Conservation (phyloP, 2,329 filamentous ascomycete species). For the Bipolaris bicolor region DNA sequence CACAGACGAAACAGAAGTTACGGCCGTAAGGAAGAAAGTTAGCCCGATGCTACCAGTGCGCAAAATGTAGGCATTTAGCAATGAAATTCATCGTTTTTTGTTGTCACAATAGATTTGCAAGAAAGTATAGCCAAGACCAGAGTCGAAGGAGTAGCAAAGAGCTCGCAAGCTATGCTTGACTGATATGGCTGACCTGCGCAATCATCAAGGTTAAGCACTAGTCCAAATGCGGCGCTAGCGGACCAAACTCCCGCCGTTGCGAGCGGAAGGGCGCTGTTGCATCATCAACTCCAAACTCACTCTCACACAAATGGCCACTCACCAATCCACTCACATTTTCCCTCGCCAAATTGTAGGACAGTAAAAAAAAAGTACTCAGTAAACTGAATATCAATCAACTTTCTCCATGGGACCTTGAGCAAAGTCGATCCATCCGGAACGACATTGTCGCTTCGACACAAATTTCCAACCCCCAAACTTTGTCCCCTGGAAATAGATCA, state of each 20-base stretch:
- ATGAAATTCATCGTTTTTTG: too few species aligned
- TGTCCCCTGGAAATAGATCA: not conserved
- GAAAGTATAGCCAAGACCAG: not conserved
- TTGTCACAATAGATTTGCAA: too few species aligned
- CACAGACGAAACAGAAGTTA: not conserved
- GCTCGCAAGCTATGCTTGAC: too few species aligned
- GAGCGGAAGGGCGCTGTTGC: constrained; percentile 7
- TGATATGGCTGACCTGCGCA: not conserved
- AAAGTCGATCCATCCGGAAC: not conserved
- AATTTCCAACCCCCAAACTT: constrained; percentile 2
- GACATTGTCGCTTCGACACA: constrained; percentile 2
- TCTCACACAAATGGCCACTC: not conserved
- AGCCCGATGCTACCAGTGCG: not conserved
- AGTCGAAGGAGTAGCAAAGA: not conserved
- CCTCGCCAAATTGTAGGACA: not conserved
- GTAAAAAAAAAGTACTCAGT: not conserved
- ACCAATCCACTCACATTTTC: not conserved
- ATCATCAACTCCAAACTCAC: constrained; percentile 17
- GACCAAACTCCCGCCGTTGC: constrained; percentile 9
- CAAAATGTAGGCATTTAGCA: not conserved
- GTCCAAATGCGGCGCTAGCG: constrained; percentile 3
- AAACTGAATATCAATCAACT: not conserved
- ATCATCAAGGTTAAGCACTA: not conserved
- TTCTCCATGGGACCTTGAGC: constrained; percentile 5
- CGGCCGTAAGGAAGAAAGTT: not conserved